These are phyloP conservation scores for Cladosporium sp. DNA, from an alignment of 2,329 filamentous ascomycete species.

Conservation along the genomic window DNA sequence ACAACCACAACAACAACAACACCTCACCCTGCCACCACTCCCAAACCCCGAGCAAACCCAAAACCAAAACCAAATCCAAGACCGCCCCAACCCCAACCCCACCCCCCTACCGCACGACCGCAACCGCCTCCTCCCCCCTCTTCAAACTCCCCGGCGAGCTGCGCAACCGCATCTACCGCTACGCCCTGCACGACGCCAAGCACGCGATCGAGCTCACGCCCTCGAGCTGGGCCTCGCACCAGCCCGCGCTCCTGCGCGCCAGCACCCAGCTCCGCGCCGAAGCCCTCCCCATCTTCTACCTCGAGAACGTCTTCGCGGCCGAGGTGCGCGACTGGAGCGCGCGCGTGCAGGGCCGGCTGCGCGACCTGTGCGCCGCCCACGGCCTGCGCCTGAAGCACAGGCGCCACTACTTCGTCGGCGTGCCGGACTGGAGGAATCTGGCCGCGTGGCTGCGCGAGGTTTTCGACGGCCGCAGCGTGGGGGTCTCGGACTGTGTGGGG, in stretches of 20 bases:
- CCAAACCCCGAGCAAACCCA: too few relatives aligned
- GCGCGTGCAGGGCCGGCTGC: not conserved
- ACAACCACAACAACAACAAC: too few relatives aligned
- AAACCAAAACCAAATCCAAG: too few relatives aligned
- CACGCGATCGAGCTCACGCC: not conserved
- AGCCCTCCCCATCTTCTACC: conserved; percentile 2
- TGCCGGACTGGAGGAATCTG: not conserved
- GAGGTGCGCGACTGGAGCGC: conserved; percentile 1
- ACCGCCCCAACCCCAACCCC: too few relatives aligned
- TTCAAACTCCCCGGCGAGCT: conserved; percentile 1
- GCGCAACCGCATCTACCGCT: conserved; percentile 7
- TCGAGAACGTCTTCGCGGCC: conserved; percentile 1
- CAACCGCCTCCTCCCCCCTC: not conserved
- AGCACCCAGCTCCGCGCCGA: not conserved
- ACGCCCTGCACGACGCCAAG: not conserved
- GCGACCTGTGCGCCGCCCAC: not conserved
- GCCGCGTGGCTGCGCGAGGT: not conserved
- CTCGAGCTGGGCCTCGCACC: not conserved
- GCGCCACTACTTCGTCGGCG: not conserved
- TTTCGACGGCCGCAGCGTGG: not conserved
- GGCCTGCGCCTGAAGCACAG: not conserved
- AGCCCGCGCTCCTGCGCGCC: conserved; percentile 1
- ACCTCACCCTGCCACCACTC: too few relatives aligned
- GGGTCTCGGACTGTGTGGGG: not conserved
- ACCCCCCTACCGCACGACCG: not conserved